Evolutionary conservation across 1,284 basidiomycete species (phyloP).

Genomic region (Schizophyllum amplum): DNA sequence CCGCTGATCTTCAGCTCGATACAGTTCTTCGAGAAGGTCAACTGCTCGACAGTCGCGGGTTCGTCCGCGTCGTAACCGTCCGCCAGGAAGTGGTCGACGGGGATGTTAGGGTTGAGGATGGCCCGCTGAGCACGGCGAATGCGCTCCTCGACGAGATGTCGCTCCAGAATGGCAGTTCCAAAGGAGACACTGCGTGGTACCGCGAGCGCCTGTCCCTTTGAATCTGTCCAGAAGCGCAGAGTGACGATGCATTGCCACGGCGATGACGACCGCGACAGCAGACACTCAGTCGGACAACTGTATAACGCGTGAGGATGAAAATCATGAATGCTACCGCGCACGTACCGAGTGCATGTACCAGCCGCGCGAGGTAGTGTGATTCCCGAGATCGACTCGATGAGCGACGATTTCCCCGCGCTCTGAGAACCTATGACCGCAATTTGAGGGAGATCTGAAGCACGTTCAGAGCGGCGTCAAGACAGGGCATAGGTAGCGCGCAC

Average conservation of each 20-base stretch:
- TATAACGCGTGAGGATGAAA: background rate
- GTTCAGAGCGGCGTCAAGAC: background rate
- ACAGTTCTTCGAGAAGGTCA: constrained; percentile 55
- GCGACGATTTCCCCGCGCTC: constrained; percentile 65
- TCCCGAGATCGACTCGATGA: constrained; percentile 69
- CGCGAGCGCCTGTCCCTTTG: constrained; percentile 31
- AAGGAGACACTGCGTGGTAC: constrained; percentile 37
- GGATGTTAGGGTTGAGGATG: constrained; percentile 51
- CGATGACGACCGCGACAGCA: constrained; percentile 35
- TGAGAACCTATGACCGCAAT: constrained; percentile 64
- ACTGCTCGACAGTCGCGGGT: constrained; percentile 20
- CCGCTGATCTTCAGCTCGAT: constrained; percentile 63
- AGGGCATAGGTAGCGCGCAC: background rate
- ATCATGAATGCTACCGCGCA: background rate
- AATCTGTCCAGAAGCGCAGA: constrained; percentile 43
- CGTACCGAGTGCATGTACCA: constrained; percentile 56
- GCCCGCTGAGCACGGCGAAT: constrained; percentile 66
- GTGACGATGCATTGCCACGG: constrained; percentile 57
- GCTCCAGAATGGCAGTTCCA: constrained; percentile 48
- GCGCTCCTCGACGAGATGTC: constrained; percentile 50
- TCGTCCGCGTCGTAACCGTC: constrained; percentile 21
- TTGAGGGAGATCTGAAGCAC: constrained; percentile 42
- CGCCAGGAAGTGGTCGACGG: constrained; percentile 29
- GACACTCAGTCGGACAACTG: constrained; percentile 70
- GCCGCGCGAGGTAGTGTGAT: constrained; percentile 57